Base-by-base conservation (phyloP, 176 grass and related monocot species). In the Aegilops sharonensis region DNA sequence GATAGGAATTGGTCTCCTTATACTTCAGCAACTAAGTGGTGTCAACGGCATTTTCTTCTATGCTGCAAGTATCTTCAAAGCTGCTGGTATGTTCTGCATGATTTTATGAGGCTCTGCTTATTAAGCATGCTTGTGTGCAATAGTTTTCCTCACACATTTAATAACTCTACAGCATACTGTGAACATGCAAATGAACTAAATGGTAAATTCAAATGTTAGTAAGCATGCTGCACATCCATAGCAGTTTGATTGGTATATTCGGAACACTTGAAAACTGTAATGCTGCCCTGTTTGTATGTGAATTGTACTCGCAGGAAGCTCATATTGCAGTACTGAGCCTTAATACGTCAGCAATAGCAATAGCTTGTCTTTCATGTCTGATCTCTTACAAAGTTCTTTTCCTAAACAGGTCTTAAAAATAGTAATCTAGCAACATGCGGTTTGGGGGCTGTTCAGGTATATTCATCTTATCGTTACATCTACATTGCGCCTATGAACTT, bases 11-110 rank as follows among this genome's bases (percentile, higher is more conserved):
- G 91, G 93, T 62, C 89, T 98, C 31, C 95, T 95, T 29, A 88
- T 95, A 68, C 81, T 98, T 78, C 95, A 98, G 83, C 93, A 94
- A 66, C 80, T 95, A 83, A 98, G 89, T 81, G 93, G 93, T 83
- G 94, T 98, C 62, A 95, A 98, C 89, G 91, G 88, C 30, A 90
- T 98, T 78, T 86, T 98, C 71, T 98, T 98, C 84, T 95, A 98
- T 89, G 91, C 95, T 34, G 83, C 88, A 77, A 91, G 84, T 85
- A 98, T 95, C 89, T 98, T 98, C 89, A 98, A 92, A 94, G 61
- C 97, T 73, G 92, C 94, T 48, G 94, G 92, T 96, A 88, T 70
- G 81, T 94, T 69, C 70, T 72, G 59, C 72, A 56, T 24, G 15
- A 54, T 20, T 70, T 29, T n/a, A 71, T 64, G 20, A 64, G 14